phyloP scores from a whole-genome alignment of 1,284 basidiomycete genomes.

The Singerocomus inundabilis region DNA sequence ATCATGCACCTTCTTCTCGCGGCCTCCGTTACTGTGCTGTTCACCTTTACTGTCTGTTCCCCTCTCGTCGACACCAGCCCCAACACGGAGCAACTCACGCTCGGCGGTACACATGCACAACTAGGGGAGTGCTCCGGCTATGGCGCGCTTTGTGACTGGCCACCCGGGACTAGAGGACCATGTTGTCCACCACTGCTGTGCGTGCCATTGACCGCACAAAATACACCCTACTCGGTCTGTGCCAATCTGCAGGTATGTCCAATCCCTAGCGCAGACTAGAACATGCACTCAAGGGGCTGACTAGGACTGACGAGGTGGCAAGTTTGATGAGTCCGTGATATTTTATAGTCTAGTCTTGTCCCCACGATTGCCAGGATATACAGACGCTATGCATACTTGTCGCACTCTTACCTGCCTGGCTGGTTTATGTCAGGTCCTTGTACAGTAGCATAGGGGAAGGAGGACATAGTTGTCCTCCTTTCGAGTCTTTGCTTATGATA shows the following conservation, averaged over 20 bases:
- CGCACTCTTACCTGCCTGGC: no score
- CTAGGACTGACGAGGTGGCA: no score
- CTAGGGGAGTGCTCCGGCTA: background rate
- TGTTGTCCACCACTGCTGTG: background rate
- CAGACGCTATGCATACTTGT: no score
- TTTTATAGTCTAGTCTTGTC: no score
- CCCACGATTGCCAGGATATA: no score
- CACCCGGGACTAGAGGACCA: conserved; percentile 5
- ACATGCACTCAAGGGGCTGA: no score
- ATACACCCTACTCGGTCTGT: background rate
- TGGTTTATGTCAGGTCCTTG: no score
- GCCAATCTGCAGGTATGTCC: background rate
- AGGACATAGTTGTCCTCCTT: no score
- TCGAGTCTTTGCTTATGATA: no score
- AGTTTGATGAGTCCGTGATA: no score
- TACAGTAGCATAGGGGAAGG: no score
- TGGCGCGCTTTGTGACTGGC: conserved; percentile 11
- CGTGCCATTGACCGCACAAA: background rate
- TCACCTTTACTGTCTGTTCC: conserved; percentile 5
- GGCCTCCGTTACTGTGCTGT: conserved; percentile 1
- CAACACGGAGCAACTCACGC: conserved; percentile 7
- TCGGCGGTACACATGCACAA: background rate
- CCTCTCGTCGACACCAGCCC: conserved; percentile 9
- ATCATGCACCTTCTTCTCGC: conserved; percentile 13
- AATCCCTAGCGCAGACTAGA: background rate